Conservation (phyloP, 2,329 filamentous ascomycete species). For the Colletotrichum brevisporum region DNA sequence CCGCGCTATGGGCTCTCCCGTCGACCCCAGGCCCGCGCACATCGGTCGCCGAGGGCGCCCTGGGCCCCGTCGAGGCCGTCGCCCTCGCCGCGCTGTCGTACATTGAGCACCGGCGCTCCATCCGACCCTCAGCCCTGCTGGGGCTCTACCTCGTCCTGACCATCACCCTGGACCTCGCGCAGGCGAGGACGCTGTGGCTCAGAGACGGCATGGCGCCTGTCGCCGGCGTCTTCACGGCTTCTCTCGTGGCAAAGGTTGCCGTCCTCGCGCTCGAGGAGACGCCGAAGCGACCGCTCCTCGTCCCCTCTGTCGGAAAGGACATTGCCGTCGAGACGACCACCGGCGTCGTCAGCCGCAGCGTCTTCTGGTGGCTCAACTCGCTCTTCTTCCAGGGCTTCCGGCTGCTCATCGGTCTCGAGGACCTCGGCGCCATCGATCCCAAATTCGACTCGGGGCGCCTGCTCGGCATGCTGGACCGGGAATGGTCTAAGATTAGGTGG, state of each 20-base stretch:
- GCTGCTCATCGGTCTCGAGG: conserved; percentile 43
- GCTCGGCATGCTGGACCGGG: conserved; percentile 39
- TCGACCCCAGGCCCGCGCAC: conserved; percentile 44
- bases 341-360: conserved; percentile 50
- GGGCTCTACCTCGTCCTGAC: conserved; percentile 50
- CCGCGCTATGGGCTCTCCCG: conserved; percentile 46
- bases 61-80: conserved; percentile 49
- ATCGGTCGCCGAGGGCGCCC: conserved; percentile 47
- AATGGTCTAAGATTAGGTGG: conserved; percentile 45
- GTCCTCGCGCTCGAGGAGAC: conserved; percentile 51
- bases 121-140: conserved; percentile 51
- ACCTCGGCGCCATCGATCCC: conserved; percentile 47
- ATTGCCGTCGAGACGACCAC: conserved; percentile 49
- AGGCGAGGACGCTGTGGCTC: conserved; percentile 52
- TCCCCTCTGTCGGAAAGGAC: conserved; percentile 39
- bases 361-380: conserved; percentile 55
- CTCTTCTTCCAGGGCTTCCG: conserved; percentile 48
- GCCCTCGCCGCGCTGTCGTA: conserved; percentile 50
- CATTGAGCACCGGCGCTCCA: conserved; percentile 52
- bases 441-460: conserved; percentile 47
- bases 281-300: conserved; percentile 46
- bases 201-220: conserved; percentile 45
- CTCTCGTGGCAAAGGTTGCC: conserved; percentile 46
- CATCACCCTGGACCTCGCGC: conserved; percentile 51
- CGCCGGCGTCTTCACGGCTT: conserved; percentile 46